Evolutionary conservation across 306 rosid species (phyloP).

Genomic region (Sicyos edulis): DNA sequence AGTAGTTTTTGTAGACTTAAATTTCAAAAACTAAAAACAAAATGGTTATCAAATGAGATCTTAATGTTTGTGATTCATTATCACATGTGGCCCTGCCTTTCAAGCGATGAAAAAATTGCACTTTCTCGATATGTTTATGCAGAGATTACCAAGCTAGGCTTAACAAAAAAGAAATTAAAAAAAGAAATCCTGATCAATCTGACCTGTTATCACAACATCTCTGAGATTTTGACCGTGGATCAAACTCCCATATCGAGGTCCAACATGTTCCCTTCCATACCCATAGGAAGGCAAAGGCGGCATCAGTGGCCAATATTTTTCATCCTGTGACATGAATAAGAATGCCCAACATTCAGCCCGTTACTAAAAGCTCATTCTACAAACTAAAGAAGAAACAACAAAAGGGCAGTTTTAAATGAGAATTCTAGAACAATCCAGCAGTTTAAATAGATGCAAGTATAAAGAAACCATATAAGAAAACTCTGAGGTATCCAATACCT

Average conservation of each 20-base stretch:
- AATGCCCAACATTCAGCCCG: slow-evolving; percentile 47
- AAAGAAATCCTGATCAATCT: slow-evolving; percentile 23
- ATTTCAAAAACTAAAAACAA: no score
- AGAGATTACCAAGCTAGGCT: not conserved
- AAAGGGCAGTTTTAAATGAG: not conserved
- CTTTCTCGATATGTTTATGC: not conserved
- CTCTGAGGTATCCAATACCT: no score
- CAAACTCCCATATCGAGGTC: slow-evolving; percentile 94
- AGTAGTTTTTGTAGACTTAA: no score
- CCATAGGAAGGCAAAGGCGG: slow-evolving; percentile 99
- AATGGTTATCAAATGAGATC: no score
- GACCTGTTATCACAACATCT: slow-evolving; percentile 89
- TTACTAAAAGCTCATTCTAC: slow-evolving; percentile 13
- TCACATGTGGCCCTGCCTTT: no score
- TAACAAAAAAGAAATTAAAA: not conserved
- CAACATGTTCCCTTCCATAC: slow-evolving; percentile 91
- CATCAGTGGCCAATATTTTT: slow-evolving; percentile 82
- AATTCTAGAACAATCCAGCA: not conserved
- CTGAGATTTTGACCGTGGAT: slow-evolving; percentile 92
- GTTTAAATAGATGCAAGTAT: not conserved
- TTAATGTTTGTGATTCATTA: no score
- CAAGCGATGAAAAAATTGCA: no score
- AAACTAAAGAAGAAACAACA: not conserved
- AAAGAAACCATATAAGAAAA: not conserved
- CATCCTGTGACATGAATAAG: slow-evolving; percentile 55